Evolutionary conservation across 768 basidiomycete species (phyloP).

Genomic region (Lentinula sp.): DNA sequence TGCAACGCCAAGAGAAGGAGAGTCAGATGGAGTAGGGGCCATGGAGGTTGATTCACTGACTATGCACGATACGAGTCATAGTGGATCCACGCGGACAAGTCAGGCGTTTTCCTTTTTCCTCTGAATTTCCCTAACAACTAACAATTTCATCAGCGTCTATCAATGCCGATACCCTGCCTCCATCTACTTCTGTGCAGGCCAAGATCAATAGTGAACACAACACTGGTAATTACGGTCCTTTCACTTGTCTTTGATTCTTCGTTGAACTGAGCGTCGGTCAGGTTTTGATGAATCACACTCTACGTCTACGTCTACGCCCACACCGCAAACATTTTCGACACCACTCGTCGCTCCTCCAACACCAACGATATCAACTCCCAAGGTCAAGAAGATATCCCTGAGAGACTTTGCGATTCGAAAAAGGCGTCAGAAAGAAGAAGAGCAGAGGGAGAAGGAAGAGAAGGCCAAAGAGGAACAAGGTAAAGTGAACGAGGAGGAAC

Average conservation of each 20-base stretch:
- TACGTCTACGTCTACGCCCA: neutral
- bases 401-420: constrained; percentile 5
- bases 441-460: constrained; percentile 1
- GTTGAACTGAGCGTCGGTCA: neutral
- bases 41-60: neutral
- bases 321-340: neutral
- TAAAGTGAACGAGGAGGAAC: neutral
- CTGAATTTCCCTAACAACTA: neutral
- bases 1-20: neutral
- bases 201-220: neutral
- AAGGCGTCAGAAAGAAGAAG: neutral
- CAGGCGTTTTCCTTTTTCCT: neutral
- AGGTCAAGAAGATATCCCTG: constrained; percentile 3
- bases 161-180: neutral
- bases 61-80: neutral
- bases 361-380: neutral
- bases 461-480: neutral
- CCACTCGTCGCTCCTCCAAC: neutral
- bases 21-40: neutral
- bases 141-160: neutral
- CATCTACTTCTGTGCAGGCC: neutral
- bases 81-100: neutral
- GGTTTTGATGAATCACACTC: neutral
- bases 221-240: neutral
- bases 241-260: neutral